Evolutionary conservation across 306 rosid species (phyloP).

Genomic region (Vicia villosa): DNA sequence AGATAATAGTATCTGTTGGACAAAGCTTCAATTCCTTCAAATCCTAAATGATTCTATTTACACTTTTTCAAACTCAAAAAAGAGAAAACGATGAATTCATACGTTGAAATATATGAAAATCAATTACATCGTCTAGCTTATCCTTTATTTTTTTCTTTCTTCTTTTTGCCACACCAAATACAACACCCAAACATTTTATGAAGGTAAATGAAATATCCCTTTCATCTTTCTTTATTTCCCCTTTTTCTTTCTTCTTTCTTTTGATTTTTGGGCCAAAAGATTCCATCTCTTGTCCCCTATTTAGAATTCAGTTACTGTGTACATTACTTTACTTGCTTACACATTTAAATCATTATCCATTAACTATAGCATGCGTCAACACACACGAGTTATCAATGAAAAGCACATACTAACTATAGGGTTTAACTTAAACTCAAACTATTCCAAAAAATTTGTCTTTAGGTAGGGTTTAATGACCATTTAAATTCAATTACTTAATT

Average conservation of each 20-base stretch:
- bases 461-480: too few relatives aligned
- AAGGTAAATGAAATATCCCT: constrained; percentile 35
- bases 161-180: constrained; percentile 33
- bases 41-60: constrained; percentile 27
- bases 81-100: constrained; percentile 24
- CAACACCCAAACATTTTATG: constrained; percentile 4
- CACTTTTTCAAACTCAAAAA: constrained; percentile 25
- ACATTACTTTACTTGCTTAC: constrained; percentile 5
- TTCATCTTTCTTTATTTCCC: constrained; percentile 17
- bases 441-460: too few relatives aligned
- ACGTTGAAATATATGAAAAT: constrained; percentile 21
- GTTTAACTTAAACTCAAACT: too few relatives aligned
- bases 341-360: constrained; percentile 1
- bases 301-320: constrained; percentile 1
- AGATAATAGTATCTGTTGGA: constrained; percentile 44
- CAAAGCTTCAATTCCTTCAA: constrained; percentile 35
- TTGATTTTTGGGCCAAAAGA: constrained; percentile 25
- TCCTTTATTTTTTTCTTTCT: not conserved
- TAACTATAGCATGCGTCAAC: not conserved
- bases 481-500: too few relatives aligned
- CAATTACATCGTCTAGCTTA: constrained; percentile 15
- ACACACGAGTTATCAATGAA: not conserved
- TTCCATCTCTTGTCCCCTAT: constrained; percentile 34
- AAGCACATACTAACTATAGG: not conserved
- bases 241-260: constrained; percentile 8